Base-by-base conservation (phyloP, 1,284 basidiomycete species). In the Leccinum cinnamomeum region DNA sequence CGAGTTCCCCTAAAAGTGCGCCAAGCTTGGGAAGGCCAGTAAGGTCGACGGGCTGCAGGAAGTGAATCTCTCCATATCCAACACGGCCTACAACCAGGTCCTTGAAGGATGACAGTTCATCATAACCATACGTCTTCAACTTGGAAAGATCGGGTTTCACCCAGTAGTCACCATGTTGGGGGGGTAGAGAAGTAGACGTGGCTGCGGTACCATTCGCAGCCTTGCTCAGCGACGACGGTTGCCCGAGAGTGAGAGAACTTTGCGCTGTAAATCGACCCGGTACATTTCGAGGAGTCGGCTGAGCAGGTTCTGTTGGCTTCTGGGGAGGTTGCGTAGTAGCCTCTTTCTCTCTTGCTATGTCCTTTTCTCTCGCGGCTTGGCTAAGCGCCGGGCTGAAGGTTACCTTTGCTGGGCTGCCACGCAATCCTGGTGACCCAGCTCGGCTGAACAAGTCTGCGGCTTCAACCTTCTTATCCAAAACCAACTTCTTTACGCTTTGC, bases 401-500 rank as follows among this genome's bases (percentile, higher is more conserved):
- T 57, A 90, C 81, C 70, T 85, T 90, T 39, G 80, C 77, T 14
- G 76, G 71, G 46, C 77, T 75, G 50, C 77, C 72, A 53, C 79
- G 73, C 46, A 76, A 68, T 14, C 76, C 76, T 48, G 81, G 80
- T 14, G 77, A 78, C 33, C 77, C 82, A 3, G 84, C 82, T 72
- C 84, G 85, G 66, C 77, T 80, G 68, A 91, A 89, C 58, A 91
- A 68, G 64, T 91, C 87, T n/a, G 82, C 78, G 14, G 89, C 81
- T 60, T 90, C 89, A 16, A 91, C 80, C 70, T 87, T 91, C 75
- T 89, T 92, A 72, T 95, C 91, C 61, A 98, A 78, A 46, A 96
- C 90, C 59, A 99, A 85, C 75, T 97, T 97, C 83, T 98, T 99
- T 65, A 98, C 94, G 73, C 93, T 97, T 62, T 90, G 87, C 46